Conservation (phyloP, 257 asterid species). For the Gardenia jasminoides region DNA sequence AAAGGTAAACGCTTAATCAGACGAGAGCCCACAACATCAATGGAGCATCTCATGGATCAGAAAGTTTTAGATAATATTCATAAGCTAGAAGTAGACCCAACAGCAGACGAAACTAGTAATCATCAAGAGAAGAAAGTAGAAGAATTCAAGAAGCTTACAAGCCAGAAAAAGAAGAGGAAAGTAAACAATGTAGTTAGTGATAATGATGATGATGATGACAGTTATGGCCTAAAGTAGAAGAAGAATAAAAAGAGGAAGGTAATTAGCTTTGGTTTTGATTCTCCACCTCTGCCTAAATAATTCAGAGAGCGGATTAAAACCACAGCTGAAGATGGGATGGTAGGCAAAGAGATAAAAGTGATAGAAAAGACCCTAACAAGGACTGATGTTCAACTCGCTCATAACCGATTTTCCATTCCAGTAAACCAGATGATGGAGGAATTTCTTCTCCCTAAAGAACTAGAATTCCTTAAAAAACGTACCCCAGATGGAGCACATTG, state of each 20-base stretch:
- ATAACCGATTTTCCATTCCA: not conserved
- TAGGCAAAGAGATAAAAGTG: not conserved
- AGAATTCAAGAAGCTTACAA: not conserved
- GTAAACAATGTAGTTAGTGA: too few species aligned
- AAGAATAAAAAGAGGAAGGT: too few species aligned
- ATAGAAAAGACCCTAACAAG: too few species aligned
- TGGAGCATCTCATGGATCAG: not conserved
- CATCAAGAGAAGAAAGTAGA: not conserved
- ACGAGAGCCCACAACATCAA: not conserved
- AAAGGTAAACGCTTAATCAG: not conserved
- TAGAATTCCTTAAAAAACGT: too few species aligned
- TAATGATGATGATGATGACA: too few species aligned
- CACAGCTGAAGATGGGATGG: not conserved
- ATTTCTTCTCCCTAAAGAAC: not conserved
- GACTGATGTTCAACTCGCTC: not conserved
- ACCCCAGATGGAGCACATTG: not conserved
- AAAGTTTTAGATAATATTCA: not conserved
- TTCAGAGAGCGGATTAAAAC: not conserved
- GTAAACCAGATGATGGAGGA: too few species aligned
- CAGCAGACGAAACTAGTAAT: not conserved
- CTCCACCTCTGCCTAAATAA: not conserved
- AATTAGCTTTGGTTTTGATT: too few species aligned
- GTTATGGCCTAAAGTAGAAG: not conserved
- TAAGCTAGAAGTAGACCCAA: not conserved
- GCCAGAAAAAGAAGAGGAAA: not conserved